Conservation (phyloP, 305 asterid genomes). For the Solanum chacoense region DNA sequence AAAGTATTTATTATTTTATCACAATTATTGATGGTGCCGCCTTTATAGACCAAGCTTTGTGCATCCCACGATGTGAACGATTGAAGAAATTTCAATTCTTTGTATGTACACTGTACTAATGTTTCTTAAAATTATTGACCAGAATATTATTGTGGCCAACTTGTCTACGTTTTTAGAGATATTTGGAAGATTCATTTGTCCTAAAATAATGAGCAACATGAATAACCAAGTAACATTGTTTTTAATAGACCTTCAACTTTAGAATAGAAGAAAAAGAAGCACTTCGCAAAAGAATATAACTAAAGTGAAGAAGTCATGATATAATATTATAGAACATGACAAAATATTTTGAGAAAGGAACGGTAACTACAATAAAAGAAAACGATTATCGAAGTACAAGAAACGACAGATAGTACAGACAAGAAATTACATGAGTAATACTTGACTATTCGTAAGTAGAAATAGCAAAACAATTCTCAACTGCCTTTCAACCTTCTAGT, state of each 20-base stretch:
- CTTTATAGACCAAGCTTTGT: background rate
- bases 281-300: background rate
- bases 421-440: accelerated
- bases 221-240: background rate
- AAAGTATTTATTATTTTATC: background rate
- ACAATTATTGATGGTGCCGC: background rate
- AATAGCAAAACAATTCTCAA: background rate
- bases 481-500: background rate
- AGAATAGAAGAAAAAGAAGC: background rate
- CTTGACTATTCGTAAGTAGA: background rate
- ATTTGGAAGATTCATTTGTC: background rate
- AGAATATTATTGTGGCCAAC: background rate
- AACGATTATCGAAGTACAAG: background rate
- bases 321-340: background rate
- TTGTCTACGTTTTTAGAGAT: background rate
- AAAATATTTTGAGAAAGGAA: background rate
- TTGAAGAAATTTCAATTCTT: background rate
- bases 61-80: background rate
- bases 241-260: background rate
- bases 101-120: background rate
- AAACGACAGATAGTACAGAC: background rate
- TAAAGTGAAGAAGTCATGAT: background rate
- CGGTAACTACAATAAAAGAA: background rate
- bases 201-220: background rate
- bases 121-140: background rate